A percentile compares a stretch with the other conserved stretches of the same genome.
Evolutionary conservation across 768 basidiomycete genomes (phyloP).

Genomic region (Paxillus involutus): DNA sequence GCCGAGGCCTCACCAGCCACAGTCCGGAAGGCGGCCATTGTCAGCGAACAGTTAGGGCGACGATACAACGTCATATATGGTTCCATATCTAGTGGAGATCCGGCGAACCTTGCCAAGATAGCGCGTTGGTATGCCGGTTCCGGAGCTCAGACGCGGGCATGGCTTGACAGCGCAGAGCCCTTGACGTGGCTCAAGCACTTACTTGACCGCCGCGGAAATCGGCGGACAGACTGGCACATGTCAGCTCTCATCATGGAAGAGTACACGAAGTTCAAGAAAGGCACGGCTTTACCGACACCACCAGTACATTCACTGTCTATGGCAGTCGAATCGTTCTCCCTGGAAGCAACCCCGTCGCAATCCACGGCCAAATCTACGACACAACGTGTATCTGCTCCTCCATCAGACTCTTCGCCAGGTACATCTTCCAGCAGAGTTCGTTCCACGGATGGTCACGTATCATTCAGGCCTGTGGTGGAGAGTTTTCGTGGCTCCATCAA

Average conservation of each 20-base stretch:
- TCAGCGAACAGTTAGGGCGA: constrained; percentile 61
- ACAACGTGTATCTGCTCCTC: constrained; percentile 29
- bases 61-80: constrained; percentile 59
- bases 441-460: constrained; percentile 49
- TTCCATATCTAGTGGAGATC: constrained; percentile 30
- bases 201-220: constrained; percentile 45
- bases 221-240: constrained; percentile 57
- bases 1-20: constrained; percentile 51
- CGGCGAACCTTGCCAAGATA: constrained; percentile 49
- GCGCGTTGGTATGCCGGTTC: constrained; percentile 63
- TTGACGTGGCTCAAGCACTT: constrained; percentile 73
- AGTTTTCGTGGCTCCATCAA: constrained; percentile 48
- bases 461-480: constrained; percentile 58
- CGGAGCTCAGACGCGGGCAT: constrained; percentile 43
- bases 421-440: constrained; percentile 39
- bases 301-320: constrained; percentile 11
- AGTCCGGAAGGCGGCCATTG: constrained; percentile 61
- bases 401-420: constrained; percentile 39
- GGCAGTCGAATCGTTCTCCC: constrained; percentile 10
- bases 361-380: constrained; percentile 9
- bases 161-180: constrained; percentile 66
- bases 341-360: constrained; percentile 11
- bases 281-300: constrained; percentile 11
- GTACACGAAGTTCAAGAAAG: constrained; percentile 47
- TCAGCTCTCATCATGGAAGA: constrained; percentile 72